Evolutionary conservation across 1,139 yeast genomes (phyloP).

Genomic region (Yamadazyma epiphylla): DNA sequence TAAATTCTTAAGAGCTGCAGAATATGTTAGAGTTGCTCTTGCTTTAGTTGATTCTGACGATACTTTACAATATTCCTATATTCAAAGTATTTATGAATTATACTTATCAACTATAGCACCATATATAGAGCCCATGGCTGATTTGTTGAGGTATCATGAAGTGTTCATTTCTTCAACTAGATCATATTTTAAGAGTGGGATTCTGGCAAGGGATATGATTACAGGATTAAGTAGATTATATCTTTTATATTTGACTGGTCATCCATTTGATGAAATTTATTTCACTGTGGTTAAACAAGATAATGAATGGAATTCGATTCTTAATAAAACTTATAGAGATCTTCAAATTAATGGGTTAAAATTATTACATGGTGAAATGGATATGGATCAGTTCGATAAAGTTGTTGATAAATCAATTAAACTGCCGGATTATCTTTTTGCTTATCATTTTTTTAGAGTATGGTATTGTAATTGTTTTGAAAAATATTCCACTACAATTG

Average conservation of each 20-base stretch:
- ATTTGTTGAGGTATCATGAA: constrained; percentile 31
- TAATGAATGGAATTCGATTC: constrained; percentile 7
- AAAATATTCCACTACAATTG: constrained; percentile 19
- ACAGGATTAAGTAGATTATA: constrained; percentile 15
- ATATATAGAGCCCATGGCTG: constrained; percentile 39
- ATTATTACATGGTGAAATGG: constrained; percentile 16
- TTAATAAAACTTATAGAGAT: constrained; percentile 3
- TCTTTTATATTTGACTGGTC: constrained; percentile 17
- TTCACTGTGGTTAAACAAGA: constrained; percentile 4
- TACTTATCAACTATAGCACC: constrained; percentile 43
- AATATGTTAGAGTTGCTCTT: constrained; percentile 33
- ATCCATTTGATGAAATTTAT: constrained; percentile 9
- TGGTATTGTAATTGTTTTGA: constrained; percentile 7
- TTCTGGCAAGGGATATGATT: constrained; percentile 10
- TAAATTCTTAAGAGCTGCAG: constrained; percentile 23
- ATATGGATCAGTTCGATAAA: constrained; percentile 13
- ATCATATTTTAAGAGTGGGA: constrained; percentile 12
- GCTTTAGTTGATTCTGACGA: constrained; percentile 32
- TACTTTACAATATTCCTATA: constrained; percentile 32
- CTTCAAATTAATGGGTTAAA: constrained; percentile 11
- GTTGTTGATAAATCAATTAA: constrained; percentile 3
- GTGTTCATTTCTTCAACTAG: constrained; percentile 17
- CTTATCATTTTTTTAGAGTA: constrained; percentile 3
- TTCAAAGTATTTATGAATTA: constrained; percentile 39
- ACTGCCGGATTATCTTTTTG: constrained; percentile 7